These are phyloP conservation scores for Excoecaria agallocha DNA, from an alignment of 345 rosid genomes.

Conservation along the genomic window DNA sequence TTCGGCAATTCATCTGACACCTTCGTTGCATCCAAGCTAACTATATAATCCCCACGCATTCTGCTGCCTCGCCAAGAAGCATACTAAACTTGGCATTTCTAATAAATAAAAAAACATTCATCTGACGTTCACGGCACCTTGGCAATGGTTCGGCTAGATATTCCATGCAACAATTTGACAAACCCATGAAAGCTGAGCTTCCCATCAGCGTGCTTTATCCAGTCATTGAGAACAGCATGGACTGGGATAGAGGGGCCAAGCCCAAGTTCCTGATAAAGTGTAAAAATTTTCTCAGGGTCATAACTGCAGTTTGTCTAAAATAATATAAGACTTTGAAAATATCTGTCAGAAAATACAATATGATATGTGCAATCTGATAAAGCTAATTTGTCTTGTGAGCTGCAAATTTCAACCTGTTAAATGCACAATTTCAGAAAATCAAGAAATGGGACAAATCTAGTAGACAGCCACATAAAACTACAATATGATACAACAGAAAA, in stretches of 20 bases:
- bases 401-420: no score
- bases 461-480: background rate
- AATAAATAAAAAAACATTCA: background rate
- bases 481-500: background rate
- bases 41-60: background rate
- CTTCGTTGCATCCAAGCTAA: background rate
- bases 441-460: background rate
- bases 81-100: background rate
- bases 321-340: background rate
- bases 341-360: background rate
- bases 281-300: background rate
- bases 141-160: slow-evolving; percentile 52
- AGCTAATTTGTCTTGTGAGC: no score
- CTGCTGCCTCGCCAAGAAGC: background rate
- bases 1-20: background rate
- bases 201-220: slow-evolving; percentile 95
- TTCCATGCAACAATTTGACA: slow-evolving; percentile 80
- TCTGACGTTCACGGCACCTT: slow-evolving; percentile 15
- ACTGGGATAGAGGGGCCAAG: slow-evolving; percentile 85
- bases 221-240: slow-evolving; percentile 85
- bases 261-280: slow-evolving; percentile 75
- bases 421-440: background rate
- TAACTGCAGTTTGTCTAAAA: background rate
- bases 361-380: no score
- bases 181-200: slow-evolving; percentile 93